A percentile compares a stretch with the other conserved stretches of the same genome.
Evolutionary conservation across 2,329 filamentous ascomycete species (phyloP).

Genomic region (Cladosporium sp.): DNA sequence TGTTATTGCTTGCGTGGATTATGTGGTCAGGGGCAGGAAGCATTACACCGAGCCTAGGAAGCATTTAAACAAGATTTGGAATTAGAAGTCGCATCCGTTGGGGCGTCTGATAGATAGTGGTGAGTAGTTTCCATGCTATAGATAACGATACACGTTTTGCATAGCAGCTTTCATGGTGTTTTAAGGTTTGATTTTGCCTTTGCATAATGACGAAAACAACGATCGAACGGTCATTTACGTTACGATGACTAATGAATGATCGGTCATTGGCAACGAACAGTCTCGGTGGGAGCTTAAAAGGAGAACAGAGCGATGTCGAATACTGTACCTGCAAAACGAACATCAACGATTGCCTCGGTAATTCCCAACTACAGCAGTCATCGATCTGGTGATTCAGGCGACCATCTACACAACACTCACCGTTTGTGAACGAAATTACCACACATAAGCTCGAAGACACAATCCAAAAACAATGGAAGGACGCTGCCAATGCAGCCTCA

Average conservation of each 20-base stretch:
- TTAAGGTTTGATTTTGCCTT: too few species aligned
- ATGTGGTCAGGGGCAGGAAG: constrained; percentile 28
- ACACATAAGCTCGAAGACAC: too few species aligned
- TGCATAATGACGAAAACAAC: too few species aligned
- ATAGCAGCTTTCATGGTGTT: not conserved
- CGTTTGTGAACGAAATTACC: too few species aligned
- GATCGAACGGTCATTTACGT: too few species aligned
- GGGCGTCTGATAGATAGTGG: not conserved
- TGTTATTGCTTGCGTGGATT: constrained; percentile 29
- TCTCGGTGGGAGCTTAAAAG: not conserved
- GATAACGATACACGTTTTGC: not conserved
- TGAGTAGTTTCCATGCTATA: not conserved
- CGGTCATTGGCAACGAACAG: not conserved
- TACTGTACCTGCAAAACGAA: not conserved
- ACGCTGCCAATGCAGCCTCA: constrained; percentile 18
- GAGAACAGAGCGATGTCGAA: not conserved
- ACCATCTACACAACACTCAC: not conserved
- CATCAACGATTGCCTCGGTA: not conserved
- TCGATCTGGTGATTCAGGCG: not conserved
- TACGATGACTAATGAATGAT: not conserved
- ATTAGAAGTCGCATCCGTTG: not conserved
- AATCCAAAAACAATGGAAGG: constrained; percentile 14
- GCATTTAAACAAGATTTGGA: constrained; percentile 2
- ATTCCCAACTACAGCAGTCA: not conserved
- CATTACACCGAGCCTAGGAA: constrained; percentile 13